A percentile compares a stretch with the other conserved stretches of the same genome.
Conservation (phyloP, 2,329 filamentous ascomycete species). For the Xylaria multiplex region DNA sequence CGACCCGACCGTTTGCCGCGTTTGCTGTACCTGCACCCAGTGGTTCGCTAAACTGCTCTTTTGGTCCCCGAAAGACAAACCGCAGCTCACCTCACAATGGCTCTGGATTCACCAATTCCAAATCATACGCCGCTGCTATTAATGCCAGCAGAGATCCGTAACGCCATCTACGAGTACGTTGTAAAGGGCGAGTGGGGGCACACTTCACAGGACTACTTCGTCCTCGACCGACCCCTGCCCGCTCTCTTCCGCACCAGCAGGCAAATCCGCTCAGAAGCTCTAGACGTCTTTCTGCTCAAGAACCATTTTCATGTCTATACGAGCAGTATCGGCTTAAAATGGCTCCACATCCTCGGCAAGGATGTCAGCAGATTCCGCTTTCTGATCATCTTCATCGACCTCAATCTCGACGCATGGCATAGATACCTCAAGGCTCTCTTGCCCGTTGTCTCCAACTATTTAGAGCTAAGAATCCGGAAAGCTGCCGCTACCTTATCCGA, state of each 20-base stretch:
- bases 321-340: constrained; percentile 32
- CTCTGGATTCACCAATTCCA: not conserved
- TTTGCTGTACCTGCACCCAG: too few relatives aligned
- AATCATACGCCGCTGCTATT: constrained; percentile 15
- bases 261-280: constrained; percentile 36
- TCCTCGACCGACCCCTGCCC: constrained; percentile 36
- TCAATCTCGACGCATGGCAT: constrained; percentile 26
- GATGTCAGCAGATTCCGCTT: constrained; percentile 36
- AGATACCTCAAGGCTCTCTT: constrained; percentile 31
- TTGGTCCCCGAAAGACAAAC: not conserved
- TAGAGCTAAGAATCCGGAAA: constrained; percentile 34
- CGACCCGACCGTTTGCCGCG: too few relatives aligned
- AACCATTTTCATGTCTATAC: constrained; percentile 39
- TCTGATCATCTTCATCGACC: constrained; percentile 35
- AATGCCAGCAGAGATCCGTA: constrained; percentile 35
- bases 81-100: constrained; percentile 20
- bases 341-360: constrained; percentile 33
- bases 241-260: constrained; percentile 36
- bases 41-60: not conserved
- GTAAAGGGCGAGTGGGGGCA: constrained; percentile 31
- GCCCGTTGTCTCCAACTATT: constrained; percentile 24
- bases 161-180: constrained; percentile 33
- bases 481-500: constrained; percentile 29
- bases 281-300: constrained; percentile 38
- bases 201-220: constrained; percentile 32